These are phyloP conservation scores for Leishmania martiniquensis DNA, from an alignment of 208 protist genomes.

Conservation along the genomic window DNA sequence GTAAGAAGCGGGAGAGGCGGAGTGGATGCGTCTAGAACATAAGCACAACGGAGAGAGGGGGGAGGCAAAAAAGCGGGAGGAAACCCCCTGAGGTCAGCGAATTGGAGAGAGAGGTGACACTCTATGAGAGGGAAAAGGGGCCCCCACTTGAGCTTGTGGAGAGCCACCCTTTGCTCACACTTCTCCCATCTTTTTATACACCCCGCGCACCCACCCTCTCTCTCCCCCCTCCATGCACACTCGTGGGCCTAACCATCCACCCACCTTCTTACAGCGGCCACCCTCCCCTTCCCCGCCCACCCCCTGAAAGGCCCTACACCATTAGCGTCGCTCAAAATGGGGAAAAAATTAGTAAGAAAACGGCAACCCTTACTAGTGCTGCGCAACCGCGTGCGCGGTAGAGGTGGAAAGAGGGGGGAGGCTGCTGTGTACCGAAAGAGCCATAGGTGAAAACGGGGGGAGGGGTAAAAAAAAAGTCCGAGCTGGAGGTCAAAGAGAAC, in stretches of 20 bases:
- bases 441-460: not conserved
- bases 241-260: not conserved
- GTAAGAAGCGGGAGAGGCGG: not conserved
- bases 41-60: not conserved
- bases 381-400: not conserved
- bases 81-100: not conserved
- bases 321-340: too few species aligned
- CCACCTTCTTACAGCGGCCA: not conserved
- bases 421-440: not conserved
- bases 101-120: not conserved
- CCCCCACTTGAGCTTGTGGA: not conserved
- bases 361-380: not conserved
- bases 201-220: not conserved
- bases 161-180: not conserved
- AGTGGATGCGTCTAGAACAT: not conserved
- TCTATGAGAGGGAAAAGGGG: not conserved
- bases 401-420: not conserved
- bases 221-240: not conserved
- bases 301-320: not conserved
- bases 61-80: not conserved
- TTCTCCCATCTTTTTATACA: too few species aligned
- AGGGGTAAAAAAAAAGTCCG: not conserved
- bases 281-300: not conserved
- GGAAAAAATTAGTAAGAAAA: not conserved
- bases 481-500: not conserved